Evolutionary conservation across 2,329 filamentous ascomycete genomes (phyloP).

Genomic region (Aspergillus neoniger): DNA sequence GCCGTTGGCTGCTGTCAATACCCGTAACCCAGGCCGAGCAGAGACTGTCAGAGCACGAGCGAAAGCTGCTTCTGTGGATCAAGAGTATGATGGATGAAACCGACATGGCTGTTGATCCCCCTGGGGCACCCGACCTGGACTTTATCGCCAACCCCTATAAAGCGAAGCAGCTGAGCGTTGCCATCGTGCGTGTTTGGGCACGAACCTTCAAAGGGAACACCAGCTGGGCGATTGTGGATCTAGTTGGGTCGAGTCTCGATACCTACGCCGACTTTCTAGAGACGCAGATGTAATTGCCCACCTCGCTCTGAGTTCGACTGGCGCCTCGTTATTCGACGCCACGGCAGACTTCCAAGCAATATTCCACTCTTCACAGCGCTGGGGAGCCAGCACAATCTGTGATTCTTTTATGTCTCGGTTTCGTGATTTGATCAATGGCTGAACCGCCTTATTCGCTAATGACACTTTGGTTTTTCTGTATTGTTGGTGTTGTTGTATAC

Average conservation of each 20-base stretch:
- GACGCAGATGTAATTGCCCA: conserved; percentile 22
- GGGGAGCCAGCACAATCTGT: background rate
- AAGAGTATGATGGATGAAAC: conserved; percentile 54
- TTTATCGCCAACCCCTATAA: conserved; percentile 47
- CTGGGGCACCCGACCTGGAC: conserved; percentile 42
- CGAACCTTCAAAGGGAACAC: conserved; percentile 51
- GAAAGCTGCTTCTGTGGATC: conserved; percentile 51
- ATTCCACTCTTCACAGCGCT: background rate
- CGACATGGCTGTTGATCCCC: conserved; percentile 46
- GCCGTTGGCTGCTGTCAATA: conserved; percentile 50
- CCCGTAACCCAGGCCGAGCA: conserved; percentile 47
- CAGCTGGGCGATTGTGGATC: conserved; percentile 51
- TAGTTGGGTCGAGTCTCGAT: conserved; percentile 50
- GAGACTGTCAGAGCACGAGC: conserved; percentile 48
- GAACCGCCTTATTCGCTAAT: background rate
- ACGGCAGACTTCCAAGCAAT: background rate
- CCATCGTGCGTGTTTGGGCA: conserved; percentile 52
- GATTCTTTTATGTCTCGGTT: background rate
- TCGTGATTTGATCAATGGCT: background rate
- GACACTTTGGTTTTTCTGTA: conserved; percentile 6
- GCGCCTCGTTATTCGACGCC: background rate
- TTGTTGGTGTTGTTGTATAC: conserved; percentile 26
- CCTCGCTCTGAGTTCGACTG: background rate
- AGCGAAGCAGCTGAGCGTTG: conserved; percentile 49
- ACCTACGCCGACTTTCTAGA: conserved; percentile 50